phyloP scores from a whole-genome alignment of 805 yeast genomes.

The Metschnikowia shivogae region DNA sequence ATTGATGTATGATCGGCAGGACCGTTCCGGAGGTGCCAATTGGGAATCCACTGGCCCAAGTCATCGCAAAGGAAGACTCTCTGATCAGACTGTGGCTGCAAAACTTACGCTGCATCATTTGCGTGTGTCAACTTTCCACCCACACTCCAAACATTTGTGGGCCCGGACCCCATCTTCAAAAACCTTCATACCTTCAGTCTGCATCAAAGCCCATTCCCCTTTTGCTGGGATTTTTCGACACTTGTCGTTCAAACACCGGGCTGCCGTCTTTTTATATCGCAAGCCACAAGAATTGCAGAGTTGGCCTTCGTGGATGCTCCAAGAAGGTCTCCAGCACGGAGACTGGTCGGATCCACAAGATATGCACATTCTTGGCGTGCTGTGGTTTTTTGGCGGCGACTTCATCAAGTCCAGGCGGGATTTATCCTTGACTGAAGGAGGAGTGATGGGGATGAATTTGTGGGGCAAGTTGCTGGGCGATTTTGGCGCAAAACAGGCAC shows the following conservation, averaged over 20 bases:
- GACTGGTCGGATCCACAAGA: constrained; percentile 89
- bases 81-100: too few relatives aligned
- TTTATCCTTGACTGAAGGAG: constrained; percentile 33
- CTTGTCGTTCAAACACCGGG: constrained; percentile 69
- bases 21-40: too few relatives aligned
- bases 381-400: constrained; percentile 29
- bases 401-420: constrained; percentile 28
- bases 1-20: too few relatives aligned
- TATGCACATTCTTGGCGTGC: constrained; percentile 60
- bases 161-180: constrained; percentile 40
- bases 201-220: constrained; percentile 91
- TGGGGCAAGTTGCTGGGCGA: background rate
- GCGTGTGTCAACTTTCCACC: constrained; percentile 38
- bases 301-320: constrained; percentile 91
- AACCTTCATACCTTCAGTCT: constrained; percentile 51
- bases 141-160: constrained; percentile 41
- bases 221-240: constrained; percentile 94
- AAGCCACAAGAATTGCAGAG: constrained; percentile 95
- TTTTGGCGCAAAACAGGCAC: background rate
- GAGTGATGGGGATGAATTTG: constrained; percentile 39
- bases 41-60: too few relatives aligned
- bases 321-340: constrained; percentile 98
- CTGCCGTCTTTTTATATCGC: constrained; percentile 89
- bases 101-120: background rate
- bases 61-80: too few relatives aligned